These are phyloP conservation scores for Bipolaris gigantea DNA, from an alignment of 2,329 filamentous ascomycete genomes.

Conservation along the genomic window DNA sequence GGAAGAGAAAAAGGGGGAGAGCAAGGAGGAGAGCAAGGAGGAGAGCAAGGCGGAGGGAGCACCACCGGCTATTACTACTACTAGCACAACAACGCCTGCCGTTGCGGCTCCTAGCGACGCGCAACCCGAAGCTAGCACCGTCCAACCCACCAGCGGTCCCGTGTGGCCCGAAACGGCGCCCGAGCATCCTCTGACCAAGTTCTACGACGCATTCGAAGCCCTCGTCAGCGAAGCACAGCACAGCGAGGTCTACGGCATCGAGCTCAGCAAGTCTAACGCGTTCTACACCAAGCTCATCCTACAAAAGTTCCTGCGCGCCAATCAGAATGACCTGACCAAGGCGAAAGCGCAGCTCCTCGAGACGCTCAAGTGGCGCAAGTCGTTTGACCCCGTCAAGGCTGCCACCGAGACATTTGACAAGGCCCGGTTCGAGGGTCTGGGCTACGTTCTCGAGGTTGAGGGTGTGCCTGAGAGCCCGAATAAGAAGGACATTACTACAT, in stretches of 20 bases:
- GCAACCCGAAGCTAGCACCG: slow-evolving; percentile 3
- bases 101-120: slow-evolving; percentile 7
- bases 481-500: slow-evolving; percentile 72
- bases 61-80: background rate
- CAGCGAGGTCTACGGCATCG: slow-evolving; percentile 84
- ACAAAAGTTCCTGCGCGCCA: slow-evolving; percentile 92
- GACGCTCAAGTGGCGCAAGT: slow-evolving; percentile 81
- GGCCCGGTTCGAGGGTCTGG: slow-evolving; percentile 74
- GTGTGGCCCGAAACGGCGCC: slow-evolving; percentile 43
- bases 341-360: slow-evolving; percentile 77
- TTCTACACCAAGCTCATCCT: slow-evolving; percentile 81
- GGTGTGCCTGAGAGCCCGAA: slow-evolving; percentile 56
- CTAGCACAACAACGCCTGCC: background rate
- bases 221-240: slow-evolving; percentile 63
- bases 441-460: slow-evolving; percentile 76
- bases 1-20: background rate
- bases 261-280: slow-evolving; percentile 57
- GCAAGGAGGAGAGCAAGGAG: background rate
- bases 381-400: slow-evolving; percentile 69
- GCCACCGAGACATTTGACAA: slow-evolving; percentile 64
- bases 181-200: slow-evolving; percentile 54
- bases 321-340: slow-evolving; percentile 71
- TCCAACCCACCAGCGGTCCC: slow-evolving; percentile 16
- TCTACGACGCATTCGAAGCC: slow-evolving; percentile 61
- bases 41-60: slow-evolving; percentile 1